Evolutionary conservation across 345 rosid species (phyloP).

Genomic region (Populus tremula): DNA sequence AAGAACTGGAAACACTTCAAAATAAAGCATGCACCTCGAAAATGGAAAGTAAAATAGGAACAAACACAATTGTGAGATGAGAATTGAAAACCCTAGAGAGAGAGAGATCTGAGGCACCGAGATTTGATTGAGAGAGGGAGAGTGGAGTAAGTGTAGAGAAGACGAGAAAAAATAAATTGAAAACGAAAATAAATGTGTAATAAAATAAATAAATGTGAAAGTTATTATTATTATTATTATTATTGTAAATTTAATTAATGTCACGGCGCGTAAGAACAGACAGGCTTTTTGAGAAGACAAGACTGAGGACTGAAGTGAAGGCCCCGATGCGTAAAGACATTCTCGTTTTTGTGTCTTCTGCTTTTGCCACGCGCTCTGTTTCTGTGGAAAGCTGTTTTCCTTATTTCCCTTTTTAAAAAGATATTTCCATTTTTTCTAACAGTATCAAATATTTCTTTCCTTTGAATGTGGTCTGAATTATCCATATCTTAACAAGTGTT

Average conservation of each 20-base stretch:
- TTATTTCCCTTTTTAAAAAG: neutral
- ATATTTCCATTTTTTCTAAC: neutral
- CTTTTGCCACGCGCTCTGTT: slow-evolving; percentile 30
- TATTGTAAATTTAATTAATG: neutral
- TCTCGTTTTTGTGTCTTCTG: slow-evolving; percentile 24
- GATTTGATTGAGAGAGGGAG: slow-evolving; percentile 26
- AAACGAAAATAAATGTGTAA: neutral
- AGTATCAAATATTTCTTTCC: too few relatives aligned
- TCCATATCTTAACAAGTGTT: too few relatives aligned
- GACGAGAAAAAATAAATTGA: slow-evolving; percentile 10
- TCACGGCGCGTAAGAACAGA: neutral
- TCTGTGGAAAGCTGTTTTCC: neutral
- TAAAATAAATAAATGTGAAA: neutral
- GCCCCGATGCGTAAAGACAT: slow-evolving; percentile 30
- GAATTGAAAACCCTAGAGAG: neutral
- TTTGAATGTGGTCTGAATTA: too few relatives aligned
- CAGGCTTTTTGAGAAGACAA: neutral
- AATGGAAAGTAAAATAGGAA: neutral
- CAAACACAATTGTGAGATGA: neutral
- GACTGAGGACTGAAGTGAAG: neutral
- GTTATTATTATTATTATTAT: neutral
- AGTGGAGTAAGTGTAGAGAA: neutral
- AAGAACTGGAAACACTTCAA: slow-evolving; percentile 3
- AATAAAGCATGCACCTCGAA: slow-evolving; percentile 30
- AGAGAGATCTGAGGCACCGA: slow-evolving; percentile 45